Evolutionary conservation across 2,329 filamentous ascomycete genomes (phyloP).

Genomic region (Chaetomium sp.): DNA sequence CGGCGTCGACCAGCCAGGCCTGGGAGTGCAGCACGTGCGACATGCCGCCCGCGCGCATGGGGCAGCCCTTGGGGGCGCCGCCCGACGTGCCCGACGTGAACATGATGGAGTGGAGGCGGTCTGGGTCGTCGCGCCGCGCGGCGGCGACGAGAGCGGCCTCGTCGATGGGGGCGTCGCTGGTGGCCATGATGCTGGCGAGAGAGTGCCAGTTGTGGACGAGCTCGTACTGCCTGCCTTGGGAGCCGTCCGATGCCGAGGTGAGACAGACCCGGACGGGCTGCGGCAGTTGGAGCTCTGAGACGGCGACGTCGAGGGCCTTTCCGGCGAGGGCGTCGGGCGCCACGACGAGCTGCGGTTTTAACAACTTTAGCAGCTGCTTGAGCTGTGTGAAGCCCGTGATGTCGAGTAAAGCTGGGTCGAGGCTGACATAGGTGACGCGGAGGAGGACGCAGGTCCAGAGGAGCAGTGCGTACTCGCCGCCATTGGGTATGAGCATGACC

Average conservation of each 20-base stretch:
- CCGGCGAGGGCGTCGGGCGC: neutral
- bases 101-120: slow-evolving; percentile 7
- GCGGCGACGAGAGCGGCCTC: neutral
- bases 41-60: neutral
- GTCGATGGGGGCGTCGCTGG: too few relatives aligned
- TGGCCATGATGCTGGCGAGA: neutral
- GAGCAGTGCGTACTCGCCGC: neutral
- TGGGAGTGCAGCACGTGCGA: neutral
- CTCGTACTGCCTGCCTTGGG: too few relatives aligned
- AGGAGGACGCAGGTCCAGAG: neutral
- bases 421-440: slow-evolving; percentile 3
- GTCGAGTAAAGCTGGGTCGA: slow-evolving; percentile 1
- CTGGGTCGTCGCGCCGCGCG: neutral
- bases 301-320: neutral
- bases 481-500: slow-evolving; percentile 2
- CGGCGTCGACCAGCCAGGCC: neutral
- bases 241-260: too few relatives aligned
- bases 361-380: neutral
- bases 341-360: neutral
- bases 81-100: neutral
- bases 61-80: neutral
- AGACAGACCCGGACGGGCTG: slow-evolving; percentile 1
- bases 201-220: neutral
- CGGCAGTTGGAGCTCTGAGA: neutral
- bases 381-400: neutral